Evolutionary conservation across 441 rosid genomes (phyloP).

Genomic region (Populus hybrid): DNA sequence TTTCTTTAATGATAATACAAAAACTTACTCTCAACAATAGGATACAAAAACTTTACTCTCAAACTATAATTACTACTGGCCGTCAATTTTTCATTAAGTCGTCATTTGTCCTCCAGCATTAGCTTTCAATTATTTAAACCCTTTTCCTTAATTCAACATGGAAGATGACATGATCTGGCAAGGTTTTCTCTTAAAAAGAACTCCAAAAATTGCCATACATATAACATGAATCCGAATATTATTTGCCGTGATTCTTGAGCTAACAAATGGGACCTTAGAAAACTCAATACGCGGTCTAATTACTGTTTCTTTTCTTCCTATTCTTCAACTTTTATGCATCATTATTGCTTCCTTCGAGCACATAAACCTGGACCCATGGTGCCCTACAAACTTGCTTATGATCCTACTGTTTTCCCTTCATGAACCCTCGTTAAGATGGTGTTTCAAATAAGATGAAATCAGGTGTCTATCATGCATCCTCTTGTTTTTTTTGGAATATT

Average conservation of each 20-base stretch:
- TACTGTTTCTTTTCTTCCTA: slow-evolving; percentile 1
- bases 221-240: not conserved
- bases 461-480: not conserved
- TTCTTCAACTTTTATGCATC: not conserved
- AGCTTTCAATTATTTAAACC: not conserved
- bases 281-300: not conserved
- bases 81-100: not conserved
- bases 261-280: slow-evolving; percentile 7
- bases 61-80: not conserved
- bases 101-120: not conserved
- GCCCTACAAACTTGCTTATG: not conserved
- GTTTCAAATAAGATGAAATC: not conserved
- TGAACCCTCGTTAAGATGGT: not conserved
- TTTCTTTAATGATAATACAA: too few relatives aligned
- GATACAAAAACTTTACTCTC: too few relatives aligned
- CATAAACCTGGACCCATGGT: slow-evolving; percentile 14
- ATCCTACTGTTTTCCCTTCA: slow-evolving; percentile 8
- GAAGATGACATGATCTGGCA: not conserved
- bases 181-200: not conserved
- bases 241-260: not conserved
- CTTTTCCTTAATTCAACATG: not conserved
- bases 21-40: too few relatives aligned
- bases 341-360: not conserved
- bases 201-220: not conserved
- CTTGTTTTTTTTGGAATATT: not conserved